A percentile compares a stretch with the other conserved stretches of the same genome.
These are phyloP conservation scores for Dactylellina parvicollis DNA, from an alignment of 2,329 filamentous ascomycete genomes.

Conservation along the genomic window DNA sequence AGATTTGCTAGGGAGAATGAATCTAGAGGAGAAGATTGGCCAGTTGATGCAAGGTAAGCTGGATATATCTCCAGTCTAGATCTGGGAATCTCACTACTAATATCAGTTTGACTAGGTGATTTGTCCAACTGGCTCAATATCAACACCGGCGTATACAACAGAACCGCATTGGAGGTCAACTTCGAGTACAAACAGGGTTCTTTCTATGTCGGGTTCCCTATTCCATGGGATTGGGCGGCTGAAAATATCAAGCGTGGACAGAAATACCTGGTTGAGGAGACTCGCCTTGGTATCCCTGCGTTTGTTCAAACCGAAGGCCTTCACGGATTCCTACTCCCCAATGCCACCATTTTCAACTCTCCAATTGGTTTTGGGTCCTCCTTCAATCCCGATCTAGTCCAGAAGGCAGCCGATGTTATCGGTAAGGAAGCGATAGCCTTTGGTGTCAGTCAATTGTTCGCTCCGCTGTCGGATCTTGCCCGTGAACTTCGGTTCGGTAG, in stretches of 20 bases:
- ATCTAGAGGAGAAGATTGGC: slow-evolving; percentile 76
- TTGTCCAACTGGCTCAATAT: slow-evolving; percentile 77
- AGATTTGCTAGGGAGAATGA: slow-evolving; percentile 77
- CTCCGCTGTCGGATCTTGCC: slow-evolving; percentile 75
- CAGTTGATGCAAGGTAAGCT: slow-evolving; percentile 70
- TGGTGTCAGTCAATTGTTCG: slow-evolving; percentile 78
- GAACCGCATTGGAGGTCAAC: slow-evolving; percentile 72
- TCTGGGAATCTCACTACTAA: slow-evolving; percentile 56
- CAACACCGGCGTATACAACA: slow-evolving; percentile 74
- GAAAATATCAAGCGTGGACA: slow-evolving; percentile 73
- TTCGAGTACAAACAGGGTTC: slow-evolving; percentile 74
- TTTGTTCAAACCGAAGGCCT: slow-evolving; percentile 78
- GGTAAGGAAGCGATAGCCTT: slow-evolving; percentile 73
- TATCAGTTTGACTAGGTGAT: slow-evolving; percentile 63
- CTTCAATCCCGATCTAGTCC: slow-evolving; percentile 72
- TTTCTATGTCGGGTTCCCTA: slow-evolving; percentile 76
- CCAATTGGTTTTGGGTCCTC: slow-evolving; percentile 78
- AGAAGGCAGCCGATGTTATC: slow-evolving; percentile 74
- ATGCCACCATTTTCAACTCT: slow-evolving; percentile 82
- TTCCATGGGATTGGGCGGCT: slow-evolving; percentile 72
- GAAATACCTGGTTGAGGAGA: slow-evolving; percentile 74
- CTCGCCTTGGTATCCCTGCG: slow-evolving; percentile 75
- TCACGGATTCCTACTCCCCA: slow-evolving; percentile 76
- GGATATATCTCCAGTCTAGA: slow-evolving; percentile 14
- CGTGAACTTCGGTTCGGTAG: slow-evolving; percentile 76